phyloP scores from a whole-genome alignment of 2,329 filamentous ascomycete species.

The Colletotrichum sp. region DNA sequence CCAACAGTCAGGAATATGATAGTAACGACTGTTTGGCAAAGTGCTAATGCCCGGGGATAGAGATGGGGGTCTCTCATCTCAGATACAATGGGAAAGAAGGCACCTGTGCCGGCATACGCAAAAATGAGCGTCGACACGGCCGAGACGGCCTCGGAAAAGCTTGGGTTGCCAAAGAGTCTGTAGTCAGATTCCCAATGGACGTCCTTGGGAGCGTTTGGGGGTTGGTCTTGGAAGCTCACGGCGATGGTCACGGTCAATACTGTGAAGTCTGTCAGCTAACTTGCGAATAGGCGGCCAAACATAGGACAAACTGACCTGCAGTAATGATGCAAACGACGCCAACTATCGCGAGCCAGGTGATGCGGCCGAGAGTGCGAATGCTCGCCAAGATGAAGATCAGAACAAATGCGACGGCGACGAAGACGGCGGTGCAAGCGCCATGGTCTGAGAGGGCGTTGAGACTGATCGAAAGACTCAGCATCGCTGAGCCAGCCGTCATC shows the following conservation, averaged over 20 bases:
- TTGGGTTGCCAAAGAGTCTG: conserved; percentile 30
- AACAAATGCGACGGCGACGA: conserved; percentile 38
- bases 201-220: conserved; percentile 23
- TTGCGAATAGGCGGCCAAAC: not conserved
- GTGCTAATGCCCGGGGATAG: conserved; percentile 30
- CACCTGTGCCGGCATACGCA: conserved; percentile 40
- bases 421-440: conserved; percentile 42
- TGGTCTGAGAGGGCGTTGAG: conserved; percentile 44
- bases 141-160: conserved; percentile 32
- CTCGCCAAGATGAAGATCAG: conserved; percentile 32
- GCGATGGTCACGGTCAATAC: conserved; percentile 32
- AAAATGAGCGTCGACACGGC: conserved; percentile 38
- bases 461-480: conserved; percentile 42
- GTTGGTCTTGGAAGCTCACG: conserved; percentile 31
- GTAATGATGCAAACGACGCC: conserved; percentile 23
- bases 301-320: conserved; percentile 10
- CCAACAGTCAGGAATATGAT: conserved; percentile 36
- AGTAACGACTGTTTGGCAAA: conserved; percentile 30
- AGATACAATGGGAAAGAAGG: conserved; percentile 35
- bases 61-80: conserved; percentile 36
- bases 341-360: conserved; percentile 37
- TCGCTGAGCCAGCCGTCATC: conserved; percentile 38
- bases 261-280: not conserved
- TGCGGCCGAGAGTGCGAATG: conserved; percentile 32
- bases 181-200: conserved; percentile 30